phyloP scores from a whole-genome alignment of 148 eudicot species.

The Polygonum maritimum region DNA sequence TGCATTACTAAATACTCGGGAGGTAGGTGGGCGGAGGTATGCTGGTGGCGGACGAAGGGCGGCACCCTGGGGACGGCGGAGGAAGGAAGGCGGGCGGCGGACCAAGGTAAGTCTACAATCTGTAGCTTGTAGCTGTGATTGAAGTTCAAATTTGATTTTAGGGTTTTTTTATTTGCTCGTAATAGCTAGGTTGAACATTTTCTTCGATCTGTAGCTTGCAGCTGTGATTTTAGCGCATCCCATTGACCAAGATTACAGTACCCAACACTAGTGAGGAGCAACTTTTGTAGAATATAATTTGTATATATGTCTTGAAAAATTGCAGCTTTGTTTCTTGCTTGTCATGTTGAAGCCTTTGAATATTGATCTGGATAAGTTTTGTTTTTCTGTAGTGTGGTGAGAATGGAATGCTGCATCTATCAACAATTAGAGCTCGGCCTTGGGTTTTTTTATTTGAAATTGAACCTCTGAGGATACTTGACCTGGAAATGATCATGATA shows the following conservation, averaged over 20 bases:
- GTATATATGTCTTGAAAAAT: background rate
- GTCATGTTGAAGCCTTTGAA: background rate
- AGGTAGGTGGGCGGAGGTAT: too few species aligned
- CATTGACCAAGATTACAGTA: background rate
- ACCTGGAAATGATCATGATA: conserved; percentile 26
- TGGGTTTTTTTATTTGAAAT: conserved; percentile 16
- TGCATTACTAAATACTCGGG: too few species aligned
- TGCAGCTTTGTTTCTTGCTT: background rate
- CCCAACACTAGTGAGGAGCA: background rate
- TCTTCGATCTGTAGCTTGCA: background rate
- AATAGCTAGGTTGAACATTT: background rate
- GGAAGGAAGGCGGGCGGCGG: too few species aligned
- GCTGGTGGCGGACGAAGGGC: too few species aligned
- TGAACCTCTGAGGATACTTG: conserved; percentile 71
- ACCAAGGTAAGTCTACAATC: too few species aligned
- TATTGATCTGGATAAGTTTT: background rate
- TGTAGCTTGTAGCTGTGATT: too few species aligned
- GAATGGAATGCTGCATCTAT: background rate
- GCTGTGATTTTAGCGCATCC: background rate
- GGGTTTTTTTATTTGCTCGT: background rate
- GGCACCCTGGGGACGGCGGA: too few species aligned
- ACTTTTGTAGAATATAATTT: background rate
- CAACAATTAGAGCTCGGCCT: background rate
- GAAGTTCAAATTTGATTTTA: too few species aligned
- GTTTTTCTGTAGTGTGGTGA: background rate